Percentiles rank a stretch among this genome's conserved stretches.
Conservation (phyloP, 2,329 filamentous ascomycete genomes). For the Trichoderma sp. region DNA sequence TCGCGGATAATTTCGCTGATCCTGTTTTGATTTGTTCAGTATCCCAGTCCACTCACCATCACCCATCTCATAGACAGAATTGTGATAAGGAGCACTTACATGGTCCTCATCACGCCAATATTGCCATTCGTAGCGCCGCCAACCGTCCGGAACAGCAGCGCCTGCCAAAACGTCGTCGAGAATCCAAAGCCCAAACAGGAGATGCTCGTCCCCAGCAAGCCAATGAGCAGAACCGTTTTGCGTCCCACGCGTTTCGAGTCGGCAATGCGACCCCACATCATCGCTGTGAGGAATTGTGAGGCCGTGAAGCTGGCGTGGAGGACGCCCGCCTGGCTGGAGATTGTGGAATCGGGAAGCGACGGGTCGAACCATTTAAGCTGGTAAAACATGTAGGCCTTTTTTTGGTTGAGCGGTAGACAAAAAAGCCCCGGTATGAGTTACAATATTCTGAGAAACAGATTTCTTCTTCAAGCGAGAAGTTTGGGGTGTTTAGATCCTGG, state of each 20-base stretch:
- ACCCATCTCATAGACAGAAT: neutral
- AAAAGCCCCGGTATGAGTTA: neutral
- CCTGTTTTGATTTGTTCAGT: conserved; percentile 29
- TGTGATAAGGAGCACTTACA: conserved; percentile 45
- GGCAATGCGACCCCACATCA: conserved; percentile 77
- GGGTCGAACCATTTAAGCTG: conserved; percentile 77
- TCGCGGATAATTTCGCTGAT: conserved; percentile 70
- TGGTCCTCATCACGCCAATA: conserved; percentile 73
- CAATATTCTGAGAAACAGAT: neutral
- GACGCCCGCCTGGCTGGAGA: conserved; percentile 75
- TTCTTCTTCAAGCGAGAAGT: neutral
- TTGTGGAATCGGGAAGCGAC: conserved; percentile 59
- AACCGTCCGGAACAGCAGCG: conserved; percentile 68
- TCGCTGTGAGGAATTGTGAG: conserved; percentile 78
- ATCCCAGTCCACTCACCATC: neutral
- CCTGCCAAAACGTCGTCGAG: conserved; percentile 66
- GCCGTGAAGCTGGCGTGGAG: conserved; percentile 78
- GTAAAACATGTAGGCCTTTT: conserved; percentile 80
- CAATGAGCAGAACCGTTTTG: conserved; percentile 77
- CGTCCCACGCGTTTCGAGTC: conserved; percentile 66
- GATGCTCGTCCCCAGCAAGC: conserved; percentile 64
- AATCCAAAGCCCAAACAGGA: conserved; percentile 61
- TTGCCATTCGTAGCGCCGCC: conserved; percentile 74
- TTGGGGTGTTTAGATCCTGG: neutral
- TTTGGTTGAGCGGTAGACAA: neutral